These are phyloP conservation scores for Phytophthora hybrid DNA, from an alignment of 352 stramenopile genomes.

Conservation along the genomic window DNA sequence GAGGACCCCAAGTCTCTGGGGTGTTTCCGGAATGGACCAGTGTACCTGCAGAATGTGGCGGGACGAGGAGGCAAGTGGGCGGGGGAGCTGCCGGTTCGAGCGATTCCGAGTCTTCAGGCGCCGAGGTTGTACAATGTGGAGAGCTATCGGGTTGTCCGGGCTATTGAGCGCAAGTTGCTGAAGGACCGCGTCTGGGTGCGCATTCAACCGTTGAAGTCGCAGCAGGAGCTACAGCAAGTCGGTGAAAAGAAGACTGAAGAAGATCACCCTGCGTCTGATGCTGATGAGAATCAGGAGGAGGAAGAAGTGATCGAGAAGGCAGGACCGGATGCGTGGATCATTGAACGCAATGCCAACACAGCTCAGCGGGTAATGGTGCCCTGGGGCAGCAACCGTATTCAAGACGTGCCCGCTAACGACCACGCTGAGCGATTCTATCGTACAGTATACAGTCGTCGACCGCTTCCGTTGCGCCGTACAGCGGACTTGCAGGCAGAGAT, in stretches of 20 bases:
- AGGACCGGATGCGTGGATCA: constrained; percentile 64
- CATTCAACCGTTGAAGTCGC: constrained; percentile 39
- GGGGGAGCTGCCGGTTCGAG: constrained; percentile 70
- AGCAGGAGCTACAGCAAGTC: constrained; percentile 12
- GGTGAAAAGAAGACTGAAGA: constrained; percentile 33
- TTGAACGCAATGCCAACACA: constrained; percentile 81
- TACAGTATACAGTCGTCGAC: constrained; percentile 67
- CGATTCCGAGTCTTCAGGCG: constrained; percentile 69
- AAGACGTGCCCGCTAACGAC: constrained; percentile 45
- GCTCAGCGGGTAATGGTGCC: constrained; percentile 68
- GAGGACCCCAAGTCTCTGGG: constrained; percentile 51
- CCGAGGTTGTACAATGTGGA: constrained; percentile 58
- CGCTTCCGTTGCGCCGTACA: constrained; percentile 59
- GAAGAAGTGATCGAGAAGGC: constrained; percentile 13
- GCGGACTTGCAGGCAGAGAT: constrained; percentile 60
- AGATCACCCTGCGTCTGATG: constrained; percentile 15
- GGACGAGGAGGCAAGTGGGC: constrained; percentile 60
- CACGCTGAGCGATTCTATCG: constrained; percentile 70
- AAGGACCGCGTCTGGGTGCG: constrained; percentile 82
- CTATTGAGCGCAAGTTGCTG: constrained; percentile 72
- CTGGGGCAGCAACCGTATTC: constrained; percentile 52
- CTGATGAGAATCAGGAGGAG: constrained; percentile 31
- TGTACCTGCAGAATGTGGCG: constrained; percentile 80
- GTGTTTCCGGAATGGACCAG: constrained; percentile 41
- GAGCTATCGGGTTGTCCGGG: constrained; percentile 62